Percentiles rank a stretch among this genome's conserved stretches.
These are phyloP conservation scores for Pneumocystis carinii DNA, from an alignment of 1,139 yeast species.

Conservation along the genomic window DNA sequence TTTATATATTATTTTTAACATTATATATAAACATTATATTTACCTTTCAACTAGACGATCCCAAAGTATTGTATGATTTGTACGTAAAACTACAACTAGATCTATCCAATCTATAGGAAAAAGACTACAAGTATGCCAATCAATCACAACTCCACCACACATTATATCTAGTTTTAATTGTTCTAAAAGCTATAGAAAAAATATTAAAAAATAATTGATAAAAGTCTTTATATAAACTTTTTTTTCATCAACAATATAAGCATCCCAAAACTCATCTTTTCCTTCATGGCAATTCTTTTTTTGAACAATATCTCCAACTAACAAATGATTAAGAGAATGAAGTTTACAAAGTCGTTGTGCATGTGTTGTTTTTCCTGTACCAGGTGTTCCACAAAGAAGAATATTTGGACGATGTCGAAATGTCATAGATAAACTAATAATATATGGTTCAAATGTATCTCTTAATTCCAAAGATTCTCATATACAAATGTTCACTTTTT, in stretches of 20 bases:
- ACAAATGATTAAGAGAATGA: slow-evolving; percentile 38
- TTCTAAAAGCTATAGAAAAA: slow-evolving; percentile 39
- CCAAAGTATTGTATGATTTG: slow-evolving; percentile 54
- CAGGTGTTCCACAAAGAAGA: slow-evolving; percentile 91
- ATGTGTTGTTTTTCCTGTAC: slow-evolving; percentile 90
- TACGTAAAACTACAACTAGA: slow-evolving; percentile 72
- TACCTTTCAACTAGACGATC: slow-evolving; percentile 49
- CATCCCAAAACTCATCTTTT: slow-evolving; percentile 69
- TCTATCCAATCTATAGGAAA: slow-evolving; percentile 90
- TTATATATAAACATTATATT: slow-evolving; percentile 1
- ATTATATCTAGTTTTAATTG: slow-evolving; percentile 55
- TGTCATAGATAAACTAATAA: not conserved
- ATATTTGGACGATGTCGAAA: slow-evolving; percentile 55
- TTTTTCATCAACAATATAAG: slow-evolving; percentile 87
- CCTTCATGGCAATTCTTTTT: slow-evolving; percentile 65
- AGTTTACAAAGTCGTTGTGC: slow-evolving; percentile 40
- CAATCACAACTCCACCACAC: slow-evolving; percentile 73
- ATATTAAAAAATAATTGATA: not conserved
- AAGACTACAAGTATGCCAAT: slow-evolving; percentile 95
- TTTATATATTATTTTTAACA: not conserved
- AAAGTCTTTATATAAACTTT: slow-evolving; percentile 21
- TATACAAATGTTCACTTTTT: too few relatives aligned
- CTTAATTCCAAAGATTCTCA: too few relatives aligned
- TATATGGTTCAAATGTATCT: not conserved
- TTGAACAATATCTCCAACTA: slow-evolving; percentile 72